phyloP scores from a whole-genome alignment of 441 rosid genomes.

The Erodium trifolium region DNA sequence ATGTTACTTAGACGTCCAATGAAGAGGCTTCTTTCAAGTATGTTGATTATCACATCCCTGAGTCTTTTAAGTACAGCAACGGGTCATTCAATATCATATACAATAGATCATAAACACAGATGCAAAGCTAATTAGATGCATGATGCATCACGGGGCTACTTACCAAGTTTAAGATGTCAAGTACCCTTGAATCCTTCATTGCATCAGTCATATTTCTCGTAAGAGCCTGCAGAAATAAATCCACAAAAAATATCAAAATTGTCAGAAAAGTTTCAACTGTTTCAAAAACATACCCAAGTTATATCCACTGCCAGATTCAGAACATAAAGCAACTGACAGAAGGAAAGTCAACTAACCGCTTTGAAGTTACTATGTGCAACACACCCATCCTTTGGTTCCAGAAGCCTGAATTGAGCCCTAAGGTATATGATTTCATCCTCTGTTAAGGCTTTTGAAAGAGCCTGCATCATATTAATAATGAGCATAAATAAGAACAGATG shows the following conservation, averaged over 20 bases:
- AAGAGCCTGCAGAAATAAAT: slow-evolving; percentile 47
- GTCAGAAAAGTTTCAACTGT: slow-evolving; percentile 14
- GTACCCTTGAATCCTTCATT: slow-evolving; percentile 76
- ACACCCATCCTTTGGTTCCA: slow-evolving; percentile 64
- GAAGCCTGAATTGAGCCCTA: slow-evolving; percentile 58
- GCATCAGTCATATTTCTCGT: slow-evolving; percentile 73
- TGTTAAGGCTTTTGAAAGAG: slow-evolving; percentile 70
- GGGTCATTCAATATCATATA: too few relatives aligned
- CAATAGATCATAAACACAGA: too few relatives aligned
- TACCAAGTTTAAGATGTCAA: slow-evolving; percentile 69
- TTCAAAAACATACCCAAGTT: slow-evolving; percentile 3
- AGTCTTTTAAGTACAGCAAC: too few relatives aligned
- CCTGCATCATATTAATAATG: slow-evolving; percentile 33
- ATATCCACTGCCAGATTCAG: neutral
- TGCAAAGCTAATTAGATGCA: neutral
- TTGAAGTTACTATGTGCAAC: slow-evolving; percentile 51
- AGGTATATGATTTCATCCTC: slow-evolving; percentile 54
- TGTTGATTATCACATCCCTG: too few relatives aligned
- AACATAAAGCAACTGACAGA: neutral
- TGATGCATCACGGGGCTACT: slow-evolving; percentile 29
- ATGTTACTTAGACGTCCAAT: too few relatives aligned
- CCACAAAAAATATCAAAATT: slow-evolving; percentile 10
- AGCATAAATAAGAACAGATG: slow-evolving; percentile 1
- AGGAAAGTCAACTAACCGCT: slow-evolving; percentile 33
- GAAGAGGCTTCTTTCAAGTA: too few relatives aligned